phyloP scores from a whole-genome alignment of 2,329 filamentous ascomycete species.

The Cercospora sp. region DNA sequence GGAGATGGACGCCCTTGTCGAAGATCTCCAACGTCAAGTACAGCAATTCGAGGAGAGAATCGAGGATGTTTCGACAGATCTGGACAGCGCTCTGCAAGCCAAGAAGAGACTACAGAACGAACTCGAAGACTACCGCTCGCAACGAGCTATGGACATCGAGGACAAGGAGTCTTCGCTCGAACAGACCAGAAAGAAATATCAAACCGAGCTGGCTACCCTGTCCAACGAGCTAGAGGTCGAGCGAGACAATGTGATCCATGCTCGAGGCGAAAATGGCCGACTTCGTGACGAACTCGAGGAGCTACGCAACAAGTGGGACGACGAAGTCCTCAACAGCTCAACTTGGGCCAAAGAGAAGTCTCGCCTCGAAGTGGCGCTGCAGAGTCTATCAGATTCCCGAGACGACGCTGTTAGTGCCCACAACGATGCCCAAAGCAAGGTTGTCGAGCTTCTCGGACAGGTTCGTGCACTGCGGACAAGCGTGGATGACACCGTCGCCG shows the following conservation, averaged over 20 bases:
- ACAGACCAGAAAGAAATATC: slow-evolving; percentile 96
- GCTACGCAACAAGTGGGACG: slow-evolving; percentile 93
- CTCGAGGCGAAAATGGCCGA: slow-evolving; percentile 78
- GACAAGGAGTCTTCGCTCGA: slow-evolving; percentile 96
- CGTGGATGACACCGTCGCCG: slow-evolving; percentile 80
- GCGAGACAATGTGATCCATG: slow-evolving; percentile 83
- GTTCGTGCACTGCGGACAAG: slow-evolving; percentile 79
- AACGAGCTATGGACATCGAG: slow-evolving; percentile 92
- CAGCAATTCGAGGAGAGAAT: slow-evolving; percentile 88
- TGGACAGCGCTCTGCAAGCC: slow-evolving; percentile 79
- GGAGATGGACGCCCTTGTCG: slow-evolving; percentile 81
- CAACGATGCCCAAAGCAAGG: slow-evolving; percentile 90
- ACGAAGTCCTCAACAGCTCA: slow-evolving; percentile 94
- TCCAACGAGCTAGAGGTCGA: slow-evolving; percentile 92
- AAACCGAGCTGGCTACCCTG: slow-evolving; percentile 83
- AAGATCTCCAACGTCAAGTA: slow-evolving; percentile 85
- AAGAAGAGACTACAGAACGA: slow-evolving; percentile 96
- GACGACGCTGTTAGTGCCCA: slow-evolving; percentile 92
- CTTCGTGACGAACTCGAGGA: slow-evolving; percentile 96
- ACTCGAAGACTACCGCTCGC: slow-evolving; percentile 93
- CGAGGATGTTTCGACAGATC: slow-evolving; percentile 87
- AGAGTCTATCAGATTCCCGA: slow-evolving; percentile 84
- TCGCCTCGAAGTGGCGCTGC: slow-evolving; percentile 82
- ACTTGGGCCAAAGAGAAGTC: slow-evolving; percentile 99
- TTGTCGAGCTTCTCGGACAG: slow-evolving; percentile 86